Evolutionary conservation across 2,329 filamentous ascomycete genomes (phyloP), one percentile per base, ranked within the genome.

Genomic region (Pseudogymnoascus sp.): DNA sequence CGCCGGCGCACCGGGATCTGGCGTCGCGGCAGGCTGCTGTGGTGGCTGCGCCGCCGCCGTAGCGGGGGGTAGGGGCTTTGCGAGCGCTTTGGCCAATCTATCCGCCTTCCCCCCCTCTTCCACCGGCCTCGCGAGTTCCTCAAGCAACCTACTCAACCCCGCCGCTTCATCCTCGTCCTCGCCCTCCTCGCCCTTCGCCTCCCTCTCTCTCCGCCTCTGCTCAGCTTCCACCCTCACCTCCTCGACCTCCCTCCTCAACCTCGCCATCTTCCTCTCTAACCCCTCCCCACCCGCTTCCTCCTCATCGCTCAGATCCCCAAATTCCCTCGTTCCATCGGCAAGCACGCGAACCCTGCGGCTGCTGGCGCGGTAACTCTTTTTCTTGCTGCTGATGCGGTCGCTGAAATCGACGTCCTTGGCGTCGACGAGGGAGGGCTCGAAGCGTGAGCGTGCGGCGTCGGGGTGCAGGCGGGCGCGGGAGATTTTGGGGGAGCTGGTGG

Each of bases 331-430:
- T 5, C 84, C 86, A 66, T 87, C 82, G 62, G 85, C 77, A 42
- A 85, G 75, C 62, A 86, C 81, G 60, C 84, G 81, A 65, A 86
- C 82, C 63, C 86, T 82, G 59, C 88, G 83, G 58, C 82, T 89
- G 5, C 88, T 87, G 36, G 87, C 86, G 67, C 86, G 87, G 77
- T 97, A 97, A 25, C 90, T 90, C 74, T 89, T 90, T 65, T 90
- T 84, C 74, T 93, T 93, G 55, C 85, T 85, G 63, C 86, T 86
- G 37, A 97, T 86, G 60, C 92, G 87, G 74, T 97, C 92, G 2
- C 92, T 96, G 73, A 97, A 94, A 74, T 97, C 90, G 25, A 88
- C 90, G 21, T 88, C 85, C 60, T 82, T 82, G 5, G 91, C 87
- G 71, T 96, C 89, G 33, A 96, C 85, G 40, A 84, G 82, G 8